phyloP scores from a whole-genome alignment of 2,329 filamentous ascomycete species.

The Teratosphaeria nubilosa region DNA sequence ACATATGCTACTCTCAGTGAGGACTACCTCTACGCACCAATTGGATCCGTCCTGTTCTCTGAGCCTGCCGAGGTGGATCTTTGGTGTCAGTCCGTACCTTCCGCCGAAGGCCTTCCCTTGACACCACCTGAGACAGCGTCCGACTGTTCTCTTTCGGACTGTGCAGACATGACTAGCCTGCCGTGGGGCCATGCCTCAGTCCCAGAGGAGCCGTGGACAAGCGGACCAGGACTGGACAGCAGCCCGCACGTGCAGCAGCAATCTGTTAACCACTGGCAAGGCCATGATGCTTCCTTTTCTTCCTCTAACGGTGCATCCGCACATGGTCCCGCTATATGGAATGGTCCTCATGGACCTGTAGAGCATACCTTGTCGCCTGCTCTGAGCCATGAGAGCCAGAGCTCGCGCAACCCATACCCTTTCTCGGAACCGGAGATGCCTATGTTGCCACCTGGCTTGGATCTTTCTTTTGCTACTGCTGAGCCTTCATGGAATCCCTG shows the following conservation, averaged over 20 bases:
- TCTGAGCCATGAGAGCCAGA: constrained; percentile 27
- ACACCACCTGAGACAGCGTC: constrained; percentile 23
- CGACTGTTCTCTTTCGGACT: constrained; percentile 20
- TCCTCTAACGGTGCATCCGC: neutral
- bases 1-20: constrained; percentile 11
- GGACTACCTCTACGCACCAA: constrained; percentile 15
- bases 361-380: constrained; percentile 24
- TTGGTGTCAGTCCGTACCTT: constrained; percentile 21
- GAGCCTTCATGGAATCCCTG: constrained; percentile 14
- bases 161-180: constrained; percentile 17
- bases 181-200: constrained; percentile 17
- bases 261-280: constrained; percentile 14
- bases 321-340: neutral
- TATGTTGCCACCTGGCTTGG: constrained; percentile 19
- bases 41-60: constrained; percentile 22
- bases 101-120: constrained; percentile 15
- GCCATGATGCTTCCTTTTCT: constrained; percentile 5
- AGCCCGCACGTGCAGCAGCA: constrained; percentile 16
- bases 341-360: constrained; percentile 18
- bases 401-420: constrained; percentile 20
- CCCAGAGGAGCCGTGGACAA: constrained; percentile 19
- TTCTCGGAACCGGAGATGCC: constrained; percentile 19
- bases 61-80: constrained; percentile 20
- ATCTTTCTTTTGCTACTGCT: constrained; percentile 16
- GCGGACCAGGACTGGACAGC: constrained; percentile 14